Evolutionary conservation across 1,284 basidiomycete species (phyloP), one percentile per base, ranked within the genome.

Genomic region (Ustilago sp.): DNA sequence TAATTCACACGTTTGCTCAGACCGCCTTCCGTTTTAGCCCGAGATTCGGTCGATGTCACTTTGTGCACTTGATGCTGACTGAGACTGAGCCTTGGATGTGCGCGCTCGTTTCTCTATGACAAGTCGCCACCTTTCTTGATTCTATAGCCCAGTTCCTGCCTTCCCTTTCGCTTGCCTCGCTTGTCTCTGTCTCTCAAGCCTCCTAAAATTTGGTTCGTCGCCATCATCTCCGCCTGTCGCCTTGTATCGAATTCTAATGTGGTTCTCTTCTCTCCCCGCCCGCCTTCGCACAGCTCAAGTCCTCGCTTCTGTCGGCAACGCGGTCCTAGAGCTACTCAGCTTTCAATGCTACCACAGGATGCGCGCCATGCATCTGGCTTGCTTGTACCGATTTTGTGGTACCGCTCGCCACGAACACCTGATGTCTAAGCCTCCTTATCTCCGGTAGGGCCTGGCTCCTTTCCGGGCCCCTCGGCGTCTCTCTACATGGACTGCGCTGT

Each of bases 381-480:
- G 58, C 35, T 53, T 58, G 59, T 66, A 62, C 68, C 68, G 36
- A 55, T 19, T n/a, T 55, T 38, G 19, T 63, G 68, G 68, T 65
- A 71, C 68, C 58, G 45, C 51, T 58, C n/a, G 53, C 66, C 52
- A 53, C 38, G 32, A 60, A 53, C 60, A 59, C 56, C 59, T 66
- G 62, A 58, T 60, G 63, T 36, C 63, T 36, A 39, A 47, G 35
- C 52, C 51, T 15, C 15, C 45, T 38, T n/a, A 12, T 53, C 39
- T 61, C 43, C 53, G 36, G 17, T 17, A 66, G 56, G 68, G 68
- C 59, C 68, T 71, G 59, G 68, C 59, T 63, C 58, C 53, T 63
- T 19, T 59, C 59, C 64, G 64, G 45, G 31, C 53, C 51, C 47
- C 50, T 59, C 69, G 60, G 63, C 52, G 56, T 66, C 57, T 59